phyloP scores from a whole-genome alignment of 75 land plant species.

The Pseudotsuga menziesii region DNA sequence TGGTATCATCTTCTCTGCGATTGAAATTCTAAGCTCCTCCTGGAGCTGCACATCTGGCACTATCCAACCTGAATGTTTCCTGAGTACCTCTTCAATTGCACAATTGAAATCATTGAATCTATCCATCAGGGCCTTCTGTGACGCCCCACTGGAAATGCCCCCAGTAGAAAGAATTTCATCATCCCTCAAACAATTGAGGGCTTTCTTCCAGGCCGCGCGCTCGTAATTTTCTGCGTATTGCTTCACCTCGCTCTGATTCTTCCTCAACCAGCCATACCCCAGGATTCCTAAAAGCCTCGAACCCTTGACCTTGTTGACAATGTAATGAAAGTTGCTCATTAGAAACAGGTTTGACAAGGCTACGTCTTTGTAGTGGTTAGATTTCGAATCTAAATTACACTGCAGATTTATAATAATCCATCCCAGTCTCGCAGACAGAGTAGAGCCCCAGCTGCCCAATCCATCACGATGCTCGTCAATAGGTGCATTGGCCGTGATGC shows the following conservation, averaged over 20 bases:
- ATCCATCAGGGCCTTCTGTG: conserved; percentile 64
- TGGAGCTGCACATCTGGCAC: conserved; percentile 35
- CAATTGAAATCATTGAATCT: conserved; percentile 71
- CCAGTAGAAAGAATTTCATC: conserved; percentile 41
- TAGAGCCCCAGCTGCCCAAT: conserved; percentile 25
- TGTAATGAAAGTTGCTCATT: conserved; percentile 62
- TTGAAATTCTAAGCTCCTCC: conserved; percentile 31
- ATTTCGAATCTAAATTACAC: conserved; percentile 39
- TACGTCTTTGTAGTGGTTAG: conserved; percentile 51
- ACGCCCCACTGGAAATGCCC: conserved; percentile 17
- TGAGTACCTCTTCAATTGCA: conserved; percentile 64
- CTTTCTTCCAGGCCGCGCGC: conserved; percentile 53
- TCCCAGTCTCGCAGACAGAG: conserved; percentile 19
- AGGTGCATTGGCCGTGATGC: conserved; percentile 18
- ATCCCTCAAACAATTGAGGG: conserved; percentile 39
- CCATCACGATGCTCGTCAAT: conserved; percentile 16
- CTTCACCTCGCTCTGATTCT: conserved; percentile 41
- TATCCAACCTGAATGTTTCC: conserved; percentile 34
- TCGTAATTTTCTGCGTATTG: conserved; percentile 51
- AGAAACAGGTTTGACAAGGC: conserved; percentile 55
- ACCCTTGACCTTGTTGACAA: conserved; percentile 32
- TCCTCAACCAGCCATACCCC: conserved; percentile 59
- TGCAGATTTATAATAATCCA: conserved; percentile 30
- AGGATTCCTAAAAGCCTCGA: conserved; percentile 35
- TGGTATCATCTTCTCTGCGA: conserved; percentile 26